phyloP scores from a whole-genome alignment of 768 basidiomycete species.

The Hygrocybe punicea region DNA sequence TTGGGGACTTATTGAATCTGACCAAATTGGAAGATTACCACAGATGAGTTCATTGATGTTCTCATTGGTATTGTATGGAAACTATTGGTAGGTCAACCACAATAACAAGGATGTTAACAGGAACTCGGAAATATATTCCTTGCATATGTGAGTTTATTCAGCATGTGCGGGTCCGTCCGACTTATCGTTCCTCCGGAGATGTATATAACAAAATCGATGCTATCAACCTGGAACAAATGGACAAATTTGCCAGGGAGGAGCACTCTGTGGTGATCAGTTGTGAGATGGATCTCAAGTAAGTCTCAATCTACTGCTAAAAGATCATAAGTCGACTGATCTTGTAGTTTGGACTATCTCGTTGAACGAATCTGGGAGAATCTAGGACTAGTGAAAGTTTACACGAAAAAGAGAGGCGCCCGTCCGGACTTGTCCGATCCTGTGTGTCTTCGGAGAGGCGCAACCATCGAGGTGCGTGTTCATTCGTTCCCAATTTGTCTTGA shows the following conservation, averaged over 20 bases:
- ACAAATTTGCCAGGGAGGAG: constrained; percentile 77
- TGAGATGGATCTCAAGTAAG: constrained; percentile 88
- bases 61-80: constrained; percentile 62
- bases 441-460: constrained; percentile 85
- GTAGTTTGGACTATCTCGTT: constrained; percentile 67
- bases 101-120: constrained; percentile 34
- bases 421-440: constrained; percentile 92
- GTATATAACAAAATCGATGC: constrained; percentile 98
- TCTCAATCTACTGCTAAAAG: constrained; percentile 4
- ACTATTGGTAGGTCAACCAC: constrained; percentile 2
- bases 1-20: constrained; percentile 8
- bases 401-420: constrained; percentile 93
- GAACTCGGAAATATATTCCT: constrained; percentile 91
- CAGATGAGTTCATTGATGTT: constrained; percentile 98
- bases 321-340: constrained; percentile 3
- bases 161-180: background rate
- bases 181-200: constrained; percentile 43
- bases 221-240: constrained; percentile 76
- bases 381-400: constrained; percentile 87
- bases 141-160: constrained; percentile 66
- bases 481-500: background rate
- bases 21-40: constrained; percentile 63
- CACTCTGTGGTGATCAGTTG: constrained; percentile 94
- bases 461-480: constrained; percentile 65
- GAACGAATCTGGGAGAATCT: constrained; percentile 79